Evolutionary conservation across 768 basidiomycete species (phyloP), one percentile per base, ranked within the genome.

Genomic region (Phylloporus sp.): DNA sequence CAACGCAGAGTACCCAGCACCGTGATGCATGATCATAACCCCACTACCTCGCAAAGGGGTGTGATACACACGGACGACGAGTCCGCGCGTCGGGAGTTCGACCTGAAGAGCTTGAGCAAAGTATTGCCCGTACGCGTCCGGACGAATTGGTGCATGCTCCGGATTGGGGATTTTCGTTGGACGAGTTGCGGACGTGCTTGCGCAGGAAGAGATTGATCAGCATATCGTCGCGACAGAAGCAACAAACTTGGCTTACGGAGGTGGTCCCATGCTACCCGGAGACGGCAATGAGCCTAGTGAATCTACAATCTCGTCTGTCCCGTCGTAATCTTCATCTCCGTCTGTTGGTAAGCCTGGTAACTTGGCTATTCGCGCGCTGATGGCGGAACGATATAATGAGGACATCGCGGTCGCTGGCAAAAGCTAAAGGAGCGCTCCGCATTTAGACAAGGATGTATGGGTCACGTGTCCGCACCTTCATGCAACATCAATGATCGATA

Each of bases 1-100:
- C 50, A 97, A 71, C 0, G 82, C 96, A 0, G 86, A 84, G 61
- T 91, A 91, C 13, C 96, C 96, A 0, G 91, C 95, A 1, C 96
- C 96, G 56, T 99, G 95, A 58, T 96, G 93, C 68, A 90, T 94
- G 6, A 97, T 76, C 63, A 98, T 78, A 4, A 95, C 80, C 0
- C 86, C 83, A 15, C 73, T 74, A 1, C 54, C 58, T 17, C 46
- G 52, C 2, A 92, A 81, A 2, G 86, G 78, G 0, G 90, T 86
- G 62, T 94, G 88, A 67, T 97, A 96, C 9, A 82, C 84, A 24
- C 94, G 76, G 55, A 82, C 79, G 38, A 86, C 81, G 5, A 90
- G 78, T 17, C 71, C 71, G 7, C 81, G 71, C 11, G 70, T 60
- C 5, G 81, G 73, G 15, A 94, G 80, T 0, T 75, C 63, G 35